Conservation (phyloP, 352 stramenopile genomes). For the Plasmopara muralis region DNA sequence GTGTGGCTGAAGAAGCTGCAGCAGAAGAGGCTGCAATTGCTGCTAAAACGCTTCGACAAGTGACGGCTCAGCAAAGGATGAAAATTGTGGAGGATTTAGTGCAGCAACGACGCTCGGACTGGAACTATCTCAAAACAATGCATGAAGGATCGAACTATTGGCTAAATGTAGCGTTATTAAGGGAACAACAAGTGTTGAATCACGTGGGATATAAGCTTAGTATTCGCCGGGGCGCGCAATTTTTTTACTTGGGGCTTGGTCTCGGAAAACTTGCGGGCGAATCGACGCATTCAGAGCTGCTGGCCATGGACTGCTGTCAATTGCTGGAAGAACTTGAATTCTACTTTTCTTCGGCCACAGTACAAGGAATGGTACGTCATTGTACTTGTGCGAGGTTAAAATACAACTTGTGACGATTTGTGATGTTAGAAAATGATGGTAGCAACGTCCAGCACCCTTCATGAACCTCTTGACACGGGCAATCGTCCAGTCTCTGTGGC, state of each 20-base stretch:
- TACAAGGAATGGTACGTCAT: conserved; percentile 64
- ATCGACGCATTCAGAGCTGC: conserved; percentile 40
- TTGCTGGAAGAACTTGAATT: conserved; percentile 84
- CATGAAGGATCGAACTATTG: conserved; percentile 75
- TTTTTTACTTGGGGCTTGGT: conserved; percentile 75
- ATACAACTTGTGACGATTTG: background rate
- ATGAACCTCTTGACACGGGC: conserved; percentile 41
- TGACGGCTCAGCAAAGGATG: conserved; percentile 62
- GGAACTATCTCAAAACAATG: conserved; percentile 77
- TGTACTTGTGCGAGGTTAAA: background rate
- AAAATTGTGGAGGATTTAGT: conserved; percentile 69
- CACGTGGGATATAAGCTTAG: conserved; percentile 51
- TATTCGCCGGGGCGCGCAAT: conserved; percentile 56
- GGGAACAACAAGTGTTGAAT: conserved; percentile 61
- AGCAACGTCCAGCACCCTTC: conserved; percentile 56
- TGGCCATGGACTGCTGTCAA: conserved; percentile 70
- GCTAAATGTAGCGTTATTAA: conserved; percentile 69
- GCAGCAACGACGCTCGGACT: conserved; percentile 63
- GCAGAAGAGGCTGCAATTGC: conserved; percentile 9
- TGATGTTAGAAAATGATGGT: conserved; percentile 74
- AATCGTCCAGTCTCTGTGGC: conserved; percentile 34
- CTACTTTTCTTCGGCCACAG: conserved; percentile 65
- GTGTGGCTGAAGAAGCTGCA: conserved; percentile 13
- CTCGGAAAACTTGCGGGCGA: conserved; percentile 58
- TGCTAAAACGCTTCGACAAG: conserved; percentile 33